Evolutionary conservation across 2,329 filamentous ascomycete species (phyloP).

Genomic region (Colletotrichum shisoi): DNA sequence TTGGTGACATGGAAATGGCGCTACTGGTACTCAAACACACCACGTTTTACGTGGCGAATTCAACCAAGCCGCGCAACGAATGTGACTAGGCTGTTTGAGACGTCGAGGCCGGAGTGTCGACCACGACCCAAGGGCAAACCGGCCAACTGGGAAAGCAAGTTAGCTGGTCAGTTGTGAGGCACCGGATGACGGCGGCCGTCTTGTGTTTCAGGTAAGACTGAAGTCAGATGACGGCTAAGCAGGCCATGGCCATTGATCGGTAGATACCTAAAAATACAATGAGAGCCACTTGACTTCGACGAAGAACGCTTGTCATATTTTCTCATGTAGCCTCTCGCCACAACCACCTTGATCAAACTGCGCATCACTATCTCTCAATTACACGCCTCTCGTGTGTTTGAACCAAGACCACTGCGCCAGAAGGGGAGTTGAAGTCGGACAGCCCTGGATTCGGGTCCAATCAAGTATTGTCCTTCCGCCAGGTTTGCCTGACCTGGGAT

Average conservation of each 20-base stretch:
- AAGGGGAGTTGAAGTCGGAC: neutral
- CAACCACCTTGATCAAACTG: neutral
- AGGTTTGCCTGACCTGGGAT: slow-evolving; percentile 2
- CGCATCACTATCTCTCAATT: no score
- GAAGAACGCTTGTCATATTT: neutral
- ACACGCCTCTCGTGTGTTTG: neutral
- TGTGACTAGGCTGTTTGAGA: neutral
- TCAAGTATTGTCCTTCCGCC: neutral
- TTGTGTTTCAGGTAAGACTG: neutral
- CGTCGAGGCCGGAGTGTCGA: neutral
- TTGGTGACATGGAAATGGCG: neutral
- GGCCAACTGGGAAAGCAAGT: neutral
- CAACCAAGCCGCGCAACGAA: neutral
- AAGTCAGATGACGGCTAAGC: neutral
- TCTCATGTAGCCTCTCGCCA: no score
- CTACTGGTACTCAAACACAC: neutral
- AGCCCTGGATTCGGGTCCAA: slow-evolving; percentile 9
- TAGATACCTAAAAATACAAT: no score
- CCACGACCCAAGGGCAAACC: neutral
- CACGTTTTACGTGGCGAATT: no score
- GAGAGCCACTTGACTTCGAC: neutral
- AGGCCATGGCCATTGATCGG: neutral
- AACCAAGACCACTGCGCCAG: neutral
- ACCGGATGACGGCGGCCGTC: neutral
- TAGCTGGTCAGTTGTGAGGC: neutral